A percentile compares a stretch with the other conserved stretches of the same genome.
These are phyloP conservation scores for Pholiota adiposa DNA, from an alignment of 1,284 basidiomycete genomes.

Conservation along the genomic window DNA sequence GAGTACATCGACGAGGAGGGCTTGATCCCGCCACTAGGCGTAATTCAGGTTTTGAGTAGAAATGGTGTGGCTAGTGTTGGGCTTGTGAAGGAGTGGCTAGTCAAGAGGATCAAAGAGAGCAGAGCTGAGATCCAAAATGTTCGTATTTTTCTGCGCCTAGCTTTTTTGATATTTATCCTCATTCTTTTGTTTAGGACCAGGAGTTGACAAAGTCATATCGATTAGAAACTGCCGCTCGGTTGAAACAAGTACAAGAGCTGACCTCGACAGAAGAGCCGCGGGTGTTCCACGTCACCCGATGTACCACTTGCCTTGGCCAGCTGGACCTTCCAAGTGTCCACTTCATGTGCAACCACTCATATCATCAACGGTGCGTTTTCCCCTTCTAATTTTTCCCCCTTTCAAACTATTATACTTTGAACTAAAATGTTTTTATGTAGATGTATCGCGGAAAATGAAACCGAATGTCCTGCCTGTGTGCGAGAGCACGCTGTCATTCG, in stretches of 20 bases:
- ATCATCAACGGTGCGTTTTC: constrained; percentile 81
- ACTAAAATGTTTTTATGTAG: constrained; percentile 39
- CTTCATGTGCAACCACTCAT: constrained; percentile 98
- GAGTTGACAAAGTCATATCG: constrained; percentile 87
- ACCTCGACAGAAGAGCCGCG: constrained; percentile 77
- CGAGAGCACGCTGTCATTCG: constrained; percentile 87
- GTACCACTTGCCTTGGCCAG: constrained; percentile 85
- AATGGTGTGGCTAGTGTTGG: constrained; percentile 91
- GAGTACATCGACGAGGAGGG: constrained; percentile 77
- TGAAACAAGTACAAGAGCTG: constrained; percentile 82
- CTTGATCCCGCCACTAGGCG: constrained; percentile 87
- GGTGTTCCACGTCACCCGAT: constrained; percentile 94
- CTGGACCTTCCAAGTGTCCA: constrained; percentile 93
- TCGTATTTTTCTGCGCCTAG: constrained; percentile 30
- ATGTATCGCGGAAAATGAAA: constrained; percentile 83
- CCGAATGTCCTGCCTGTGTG: constrained; percentile 89
- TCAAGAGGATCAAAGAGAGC: constrained; percentile 75
- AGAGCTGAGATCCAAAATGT: constrained; percentile 82
- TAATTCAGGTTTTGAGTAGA: constrained; percentile 87
- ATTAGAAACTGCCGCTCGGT: constrained; percentile 80
- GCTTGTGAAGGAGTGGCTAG: constrained; percentile 88
- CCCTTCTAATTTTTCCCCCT: background rate
- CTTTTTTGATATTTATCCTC: constrained; percentile 10
- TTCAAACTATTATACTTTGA: background rate
- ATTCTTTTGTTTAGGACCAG: constrained; percentile 63